Base-by-base conservation (phyloP, 139 green algal genomes). In the Chlorella sp. region DNA sequence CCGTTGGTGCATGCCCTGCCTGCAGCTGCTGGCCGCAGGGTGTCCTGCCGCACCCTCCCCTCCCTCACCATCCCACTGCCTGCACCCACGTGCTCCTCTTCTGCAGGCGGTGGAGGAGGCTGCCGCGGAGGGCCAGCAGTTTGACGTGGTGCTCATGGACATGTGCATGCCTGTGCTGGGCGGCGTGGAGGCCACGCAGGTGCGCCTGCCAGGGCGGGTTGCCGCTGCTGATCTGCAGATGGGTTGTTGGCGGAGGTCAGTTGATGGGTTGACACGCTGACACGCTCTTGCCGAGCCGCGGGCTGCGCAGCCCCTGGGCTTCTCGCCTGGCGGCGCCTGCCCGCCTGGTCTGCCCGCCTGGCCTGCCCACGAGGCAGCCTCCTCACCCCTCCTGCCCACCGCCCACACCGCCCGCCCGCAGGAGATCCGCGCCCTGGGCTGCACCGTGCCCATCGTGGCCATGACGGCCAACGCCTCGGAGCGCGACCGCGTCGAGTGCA, bases 111-210 rank as follows among this genome's bases (percentile, higher is more conserved):
- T 96, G 43, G 44, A 90, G 67, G 60, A 68, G 34, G 73, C 34
- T 36, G 56, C 36, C 26, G 38, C 48, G 0, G 48, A 13, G 1
- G 73, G 40, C 8, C 14, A 13, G 60, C 65, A 48, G 9, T 91
- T 94, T 80, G 93, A 96, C 43, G 69, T 92, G 13, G 79, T 96
- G 36, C 87, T 95, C 40, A 97, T 97, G 95, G 96, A 98, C 89
- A 96, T 97, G 92, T 89, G 92, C 68, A 98, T 98, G 96, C 96
- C 96, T 13, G 90, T 96, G 20, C 96, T 98, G 94, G 93, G 93
- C 46, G 96, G 96, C 19, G 90, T 98, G n/a, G 90, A 95, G 62
- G 91, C 96, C 9, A 96, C 95, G 3, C 72, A 81, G 83, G 90
- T 91, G 38, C 3, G 36, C 5, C 36, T 32, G 76, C 36, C 32